phyloP scores from a whole-genome alignment of 257 asterid species.

The Petunia axillaris region DNA sequence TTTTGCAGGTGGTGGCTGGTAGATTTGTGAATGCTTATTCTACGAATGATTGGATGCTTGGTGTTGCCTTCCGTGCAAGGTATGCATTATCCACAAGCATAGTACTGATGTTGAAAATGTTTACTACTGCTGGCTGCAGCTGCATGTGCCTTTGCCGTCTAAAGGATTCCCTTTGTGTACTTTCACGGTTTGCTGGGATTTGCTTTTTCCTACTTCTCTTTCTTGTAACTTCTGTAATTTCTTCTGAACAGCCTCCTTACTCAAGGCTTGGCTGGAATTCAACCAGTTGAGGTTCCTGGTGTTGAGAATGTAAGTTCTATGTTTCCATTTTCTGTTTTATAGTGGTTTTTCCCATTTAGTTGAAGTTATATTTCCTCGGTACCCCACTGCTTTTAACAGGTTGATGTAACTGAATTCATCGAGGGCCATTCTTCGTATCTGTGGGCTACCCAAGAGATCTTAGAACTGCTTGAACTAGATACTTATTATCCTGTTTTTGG shows the following conservation, averaged over 20 bases:
- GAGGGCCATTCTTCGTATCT: slow-evolving; percentile 90
- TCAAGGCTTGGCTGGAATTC: slow-evolving; percentile 97
- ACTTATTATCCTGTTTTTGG: slow-evolving; percentile 67
- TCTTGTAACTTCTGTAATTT: neutral
- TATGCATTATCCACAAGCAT: slow-evolving; percentile 32
- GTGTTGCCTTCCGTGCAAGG: slow-evolving; percentile 94
- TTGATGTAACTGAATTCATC: slow-evolving; percentile 73
- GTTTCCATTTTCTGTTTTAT: neutral
- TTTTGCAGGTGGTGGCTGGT: slow-evolving; percentile 84
- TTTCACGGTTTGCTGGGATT: neutral
- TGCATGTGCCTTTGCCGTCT: neutral
- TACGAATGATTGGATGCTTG: slow-evolving; percentile 95
- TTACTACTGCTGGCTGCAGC: neutral
- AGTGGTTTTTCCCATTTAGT: neutral
- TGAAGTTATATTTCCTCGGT: neutral
- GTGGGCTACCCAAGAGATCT: slow-evolving; percentile 71
- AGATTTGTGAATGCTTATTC: slow-evolving; percentile 87
- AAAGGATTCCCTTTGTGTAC: neutral
- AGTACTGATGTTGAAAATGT: slow-evolving; percentile 8
- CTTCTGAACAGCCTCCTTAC: slow-evolving; percentile 79
- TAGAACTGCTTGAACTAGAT: slow-evolving; percentile 80
- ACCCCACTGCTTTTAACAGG: slow-evolving; percentile 44
- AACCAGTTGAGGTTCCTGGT: slow-evolving; percentile 83
- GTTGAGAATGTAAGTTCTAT: slow-evolving; percentile 68
- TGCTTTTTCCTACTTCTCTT: neutral